These are phyloP conservation scores for Aureobasidium sp. DNA, from an alignment of 2,329 filamentous ascomycete genomes.

Conservation along the genomic window DNA sequence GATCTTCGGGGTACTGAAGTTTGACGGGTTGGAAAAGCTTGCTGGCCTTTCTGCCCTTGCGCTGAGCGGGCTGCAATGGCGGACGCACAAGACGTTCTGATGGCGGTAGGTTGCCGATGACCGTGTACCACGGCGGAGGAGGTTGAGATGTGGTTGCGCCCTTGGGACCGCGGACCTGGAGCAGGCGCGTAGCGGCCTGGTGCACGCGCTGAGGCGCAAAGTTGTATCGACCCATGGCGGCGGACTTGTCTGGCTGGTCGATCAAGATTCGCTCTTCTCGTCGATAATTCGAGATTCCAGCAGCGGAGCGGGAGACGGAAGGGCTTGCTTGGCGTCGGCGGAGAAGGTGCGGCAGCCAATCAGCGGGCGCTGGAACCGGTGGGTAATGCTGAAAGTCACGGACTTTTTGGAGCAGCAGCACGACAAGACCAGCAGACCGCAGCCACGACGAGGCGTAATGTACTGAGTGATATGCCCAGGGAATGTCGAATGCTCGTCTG, in stretches of 20 bases:
- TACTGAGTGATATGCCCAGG: slow-evolving; percentile 6
- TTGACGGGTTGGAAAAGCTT: slow-evolving; percentile 72
- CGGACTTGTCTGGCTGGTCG: not conserved
- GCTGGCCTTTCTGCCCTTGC: slow-evolving; percentile 57
- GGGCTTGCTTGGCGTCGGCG: not conserved
- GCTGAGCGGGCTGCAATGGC: slow-evolving; percentile 39
- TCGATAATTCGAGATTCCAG: not conserved
- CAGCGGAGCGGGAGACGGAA: not conserved
- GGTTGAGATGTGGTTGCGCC: slow-evolving; percentile 25
- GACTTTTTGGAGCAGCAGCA: slow-evolving; percentile 14
- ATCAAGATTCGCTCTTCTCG: not conserved
- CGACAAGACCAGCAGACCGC: too few relatives aligned
- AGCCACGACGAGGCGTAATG: not conserved
- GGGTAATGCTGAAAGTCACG: not conserved
- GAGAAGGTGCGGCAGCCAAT: slow-evolving; percentile 16
- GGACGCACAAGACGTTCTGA: slow-evolving; percentile 54
- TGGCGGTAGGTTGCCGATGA: slow-evolving; percentile 52
- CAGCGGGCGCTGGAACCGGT: not conserved
- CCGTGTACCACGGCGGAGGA: slow-evolving; percentile 51
- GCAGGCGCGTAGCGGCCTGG: slow-evolving; percentile 44
- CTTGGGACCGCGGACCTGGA: slow-evolving; percentile 29
- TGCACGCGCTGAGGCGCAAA: slow-evolving; percentile 47
- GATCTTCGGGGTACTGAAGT: slow-evolving; percentile 77
- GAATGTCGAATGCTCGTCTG: slow-evolving; percentile 21
- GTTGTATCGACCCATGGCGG: slow-evolving; percentile 46